These are phyloP conservation scores for Pythium sukuiense DNA, from an alignment of 352 stramenopile genomes.

Conservation along the genomic window DNA sequence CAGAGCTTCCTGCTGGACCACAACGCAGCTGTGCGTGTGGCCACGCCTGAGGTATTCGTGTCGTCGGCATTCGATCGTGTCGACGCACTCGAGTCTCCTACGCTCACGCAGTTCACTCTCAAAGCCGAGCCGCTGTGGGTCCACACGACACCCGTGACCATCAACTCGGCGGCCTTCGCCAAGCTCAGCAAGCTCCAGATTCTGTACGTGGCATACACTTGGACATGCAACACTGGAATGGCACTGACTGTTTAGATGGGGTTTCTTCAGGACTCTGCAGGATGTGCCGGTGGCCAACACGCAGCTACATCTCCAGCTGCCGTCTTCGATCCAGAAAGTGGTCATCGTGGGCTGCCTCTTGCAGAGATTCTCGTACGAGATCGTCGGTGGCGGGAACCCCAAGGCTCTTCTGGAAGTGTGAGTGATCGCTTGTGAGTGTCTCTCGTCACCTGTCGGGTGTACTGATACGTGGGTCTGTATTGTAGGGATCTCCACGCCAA, in stretches of 20 bases:
- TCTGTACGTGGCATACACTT: conserved; percentile 33
- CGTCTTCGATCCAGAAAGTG: conserved; percentile 44
- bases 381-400: conserved; percentile 29
- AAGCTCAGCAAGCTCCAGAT: conserved; percentile 38
- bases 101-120: conserved; percentile 43
- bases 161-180: conserved; percentile 41
- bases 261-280: conserved; percentile 36
- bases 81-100: conserved; percentile 37
- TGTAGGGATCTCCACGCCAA: conserved; percentile 53
- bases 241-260: neutral
- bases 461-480: no score
- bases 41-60: conserved; percentile 23
- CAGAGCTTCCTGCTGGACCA: conserved; percentile 6
- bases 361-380: conserved; percentile 41
- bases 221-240: neutral
- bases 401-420: conserved; percentile 20
- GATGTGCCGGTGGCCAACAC: conserved; percentile 38
- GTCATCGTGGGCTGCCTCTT: conserved; percentile 46
- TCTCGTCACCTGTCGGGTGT: no score
- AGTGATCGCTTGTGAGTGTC: no score
- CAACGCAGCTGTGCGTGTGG: neutral
- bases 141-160: conserved; percentile 35
- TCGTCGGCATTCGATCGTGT: conserved; percentile 42
- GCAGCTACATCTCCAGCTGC: conserved; percentile 44
- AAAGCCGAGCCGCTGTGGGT: conserved; percentile 34